These are phyloP conservation scores for Bipolaris oryzae DNA, from an alignment of 2,329 filamentous ascomycete genomes.

Conservation along the genomic window DNA sequence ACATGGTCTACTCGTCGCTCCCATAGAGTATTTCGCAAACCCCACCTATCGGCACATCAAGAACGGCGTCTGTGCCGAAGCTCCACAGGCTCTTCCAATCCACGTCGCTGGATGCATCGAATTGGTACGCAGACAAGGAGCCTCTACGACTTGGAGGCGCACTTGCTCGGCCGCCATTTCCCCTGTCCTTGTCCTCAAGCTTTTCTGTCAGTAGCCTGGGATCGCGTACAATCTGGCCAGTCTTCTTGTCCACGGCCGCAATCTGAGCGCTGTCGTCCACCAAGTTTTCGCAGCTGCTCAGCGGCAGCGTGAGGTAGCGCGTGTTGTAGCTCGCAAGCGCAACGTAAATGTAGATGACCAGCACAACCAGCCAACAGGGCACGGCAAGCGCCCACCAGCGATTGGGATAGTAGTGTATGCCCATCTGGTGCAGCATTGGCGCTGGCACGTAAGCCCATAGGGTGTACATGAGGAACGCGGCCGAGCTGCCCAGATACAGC, in stretches of 20 bases:
- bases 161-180: conserved; percentile 50
- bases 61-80: conserved; percentile 91
- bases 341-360: conserved; percentile 90
- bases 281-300: conserved; percentile 83
- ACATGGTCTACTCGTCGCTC: conserved; percentile 43
- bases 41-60: conserved; percentile 94
- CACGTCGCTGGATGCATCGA: conserved; percentile 51
- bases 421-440: conserved; percentile 87
- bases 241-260: conserved; percentile 74
- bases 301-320: conserved; percentile 80
- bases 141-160: conserved; percentile 44
- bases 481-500: conserved; percentile 85
- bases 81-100: conserved; percentile 88
- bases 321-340: conserved; percentile 91
- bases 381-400: conserved; percentile 97
- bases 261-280: conserved; percentile 90
- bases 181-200: conserved; percentile 36
- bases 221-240: conserved; percentile 61
- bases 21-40: conserved; percentile 96
- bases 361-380: conserved; percentile 86
- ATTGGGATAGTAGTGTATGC: conserved; percentile 96
- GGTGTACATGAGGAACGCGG: conserved; percentile 75
- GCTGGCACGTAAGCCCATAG: conserved; percentile 91
- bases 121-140: conserved; percentile 44
- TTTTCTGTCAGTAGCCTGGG: conserved; percentile 30